Percentiles rank a stretch among this genome's conserved stretches.
phyloP scores from a whole-genome alignment of 1,139 yeast genomes.

The Suzukiozyma palmioleophila region DNA sequence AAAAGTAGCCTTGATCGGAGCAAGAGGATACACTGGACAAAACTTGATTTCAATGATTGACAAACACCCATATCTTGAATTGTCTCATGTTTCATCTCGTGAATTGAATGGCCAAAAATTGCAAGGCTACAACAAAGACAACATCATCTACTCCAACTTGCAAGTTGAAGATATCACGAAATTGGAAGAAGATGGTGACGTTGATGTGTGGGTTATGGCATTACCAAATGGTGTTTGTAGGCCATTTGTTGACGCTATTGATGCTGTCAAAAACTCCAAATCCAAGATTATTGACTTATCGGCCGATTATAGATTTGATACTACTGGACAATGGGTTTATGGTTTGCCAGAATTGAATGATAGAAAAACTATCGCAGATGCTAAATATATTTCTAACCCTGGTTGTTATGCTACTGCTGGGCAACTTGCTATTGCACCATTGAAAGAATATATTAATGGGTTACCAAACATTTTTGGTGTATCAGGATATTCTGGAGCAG shows the following conservation, averaged over 20 bases:
- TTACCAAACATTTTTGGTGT: slow-evolving; percentile 89
- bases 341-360: slow-evolving; percentile 84
- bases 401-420: slow-evolving; percentile 99
- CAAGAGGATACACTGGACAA: slow-evolving; percentile 97
- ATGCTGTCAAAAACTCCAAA: slow-evolving; percentile 50
- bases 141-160: slow-evolving; percentile 77
- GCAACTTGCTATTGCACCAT: slow-evolving; percentile 87
- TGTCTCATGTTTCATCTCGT: slow-evolving; percentile 92
- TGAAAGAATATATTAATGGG: slow-evolving; percentile 58
- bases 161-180: slow-evolving; percentile 80
- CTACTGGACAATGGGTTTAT: slow-evolving; percentile 82
- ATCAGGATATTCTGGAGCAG: slow-evolving; percentile 98
- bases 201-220: slow-evolving; percentile 99
- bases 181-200: slow-evolving; percentile 70
- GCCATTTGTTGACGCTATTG: slow-evolving; percentile 94
- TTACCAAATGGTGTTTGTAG: slow-evolving; percentile 96
- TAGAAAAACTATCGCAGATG: slow-evolving; percentile 62
- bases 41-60: slow-evolving; percentile 84
- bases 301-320: slow-evolving; percentile 94
- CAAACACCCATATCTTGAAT: slow-evolving; percentile 79
- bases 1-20: slow-evolving; percentile 91
- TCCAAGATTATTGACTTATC: slow-evolving; percentile 88
- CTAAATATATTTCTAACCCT: slow-evolving; percentile 88
- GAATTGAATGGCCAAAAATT: slow-evolving; percentile 86
- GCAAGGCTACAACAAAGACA: slow-evolving; percentile 78